phyloP scores from a whole-genome alignment of 257 asterid genomes.

The Avicennia marina region DNA sequence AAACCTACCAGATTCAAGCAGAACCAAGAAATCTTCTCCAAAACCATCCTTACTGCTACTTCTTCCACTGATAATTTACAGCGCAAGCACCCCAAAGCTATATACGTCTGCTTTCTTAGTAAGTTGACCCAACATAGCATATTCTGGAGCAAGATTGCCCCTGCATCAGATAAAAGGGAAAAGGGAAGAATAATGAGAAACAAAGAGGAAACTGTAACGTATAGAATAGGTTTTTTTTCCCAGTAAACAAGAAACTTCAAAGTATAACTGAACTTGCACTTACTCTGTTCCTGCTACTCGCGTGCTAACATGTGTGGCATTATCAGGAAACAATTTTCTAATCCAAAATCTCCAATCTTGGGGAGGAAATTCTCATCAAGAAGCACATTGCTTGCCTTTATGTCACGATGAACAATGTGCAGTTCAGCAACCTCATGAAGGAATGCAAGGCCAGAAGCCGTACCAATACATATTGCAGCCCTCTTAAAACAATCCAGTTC shows the following conservation, averaged over 20 bases:
- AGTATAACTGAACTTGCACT: too few relatives aligned
- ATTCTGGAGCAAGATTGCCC: slow-evolving; percentile 83
- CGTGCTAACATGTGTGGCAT: slow-evolving; percentile 85
- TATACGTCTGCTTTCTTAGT: slow-evolving; percentile 80
- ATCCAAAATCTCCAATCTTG: slow-evolving; percentile 80
- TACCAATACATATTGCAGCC: slow-evolving; percentile 65
- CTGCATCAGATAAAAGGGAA: slow-evolving; percentile 24
- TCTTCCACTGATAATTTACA: slow-evolving; percentile 66
- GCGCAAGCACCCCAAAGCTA: slow-evolving; percentile 75
- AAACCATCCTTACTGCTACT: slow-evolving; percentile 66
- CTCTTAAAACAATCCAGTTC: slow-evolving; percentile 65
- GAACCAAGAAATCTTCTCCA: slow-evolving; percentile 51
- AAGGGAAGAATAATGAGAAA: background rate
- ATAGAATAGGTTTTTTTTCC: too few relatives aligned
- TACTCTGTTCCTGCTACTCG: slow-evolving; percentile 93
- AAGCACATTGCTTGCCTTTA: slow-evolving; percentile 87
- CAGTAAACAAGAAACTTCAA: too few relatives aligned
- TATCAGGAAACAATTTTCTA: slow-evolving; percentile 84
- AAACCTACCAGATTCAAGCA: slow-evolving; percentile 90
- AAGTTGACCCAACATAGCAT: slow-evolving; percentile 65
- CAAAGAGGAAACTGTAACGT: too few relatives aligned
- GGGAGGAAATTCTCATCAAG: slow-evolving; percentile 60
- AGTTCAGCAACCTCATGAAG: slow-evolving; percentile 80
- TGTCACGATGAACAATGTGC: slow-evolving; percentile 75
- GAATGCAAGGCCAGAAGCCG: slow-evolving; percentile 75